Evolutionary conservation across 2,329 filamentous ascomycete species (phyloP), one percentile per base, ranked within the genome.

Genomic region (Ophiosphaerella herpotricha): DNA sequence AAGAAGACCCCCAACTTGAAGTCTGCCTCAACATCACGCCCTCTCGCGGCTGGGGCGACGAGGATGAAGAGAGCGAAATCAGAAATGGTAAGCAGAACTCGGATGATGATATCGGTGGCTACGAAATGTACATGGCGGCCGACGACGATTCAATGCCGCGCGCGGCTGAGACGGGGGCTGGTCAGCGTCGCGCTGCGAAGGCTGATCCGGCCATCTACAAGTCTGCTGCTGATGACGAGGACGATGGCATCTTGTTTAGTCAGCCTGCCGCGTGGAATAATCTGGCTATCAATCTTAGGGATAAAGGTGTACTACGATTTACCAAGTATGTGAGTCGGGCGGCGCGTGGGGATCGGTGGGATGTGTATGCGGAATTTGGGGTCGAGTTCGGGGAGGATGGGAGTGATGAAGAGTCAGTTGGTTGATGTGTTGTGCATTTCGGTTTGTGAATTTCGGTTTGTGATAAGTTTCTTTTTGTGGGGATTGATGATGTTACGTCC

Each of bases 71-170:
- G 0, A 77, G 75, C 0, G 78, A 77, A 0, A 77, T 78, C 7
- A 71, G 68, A 0, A 80, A 80, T 0, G 80, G 75, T 43, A 42
- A 73, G 57, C 14, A 58, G 54, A 61, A 44, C 49, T 50, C 52
- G 61, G 84, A 88, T 44, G 79, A 81, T 50, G 76, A 77, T 56
- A 84, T 89, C 1, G 89, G 89, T 47, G 89, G 89, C 29, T 88
- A 91, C 69, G 88, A 92, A 67, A 89, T 96, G 51, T 97, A 96
- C 80, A 96, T 97, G 91, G 92, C 91, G 0, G 90, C 88, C 40
- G 82, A 87, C 50, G 82, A 85, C 39, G 89, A 91, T 34, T 37
- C 39, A 18, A 46, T 11, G 26, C 2, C 26, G 6, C 26, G 39
- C 34, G 66, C 64, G 24, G 61, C 59, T 1, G 67, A 70, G 41